Conservation (phyloP, 2,329 filamentous ascomycete species). For the Pseudogymnoascus sp. region DNA sequence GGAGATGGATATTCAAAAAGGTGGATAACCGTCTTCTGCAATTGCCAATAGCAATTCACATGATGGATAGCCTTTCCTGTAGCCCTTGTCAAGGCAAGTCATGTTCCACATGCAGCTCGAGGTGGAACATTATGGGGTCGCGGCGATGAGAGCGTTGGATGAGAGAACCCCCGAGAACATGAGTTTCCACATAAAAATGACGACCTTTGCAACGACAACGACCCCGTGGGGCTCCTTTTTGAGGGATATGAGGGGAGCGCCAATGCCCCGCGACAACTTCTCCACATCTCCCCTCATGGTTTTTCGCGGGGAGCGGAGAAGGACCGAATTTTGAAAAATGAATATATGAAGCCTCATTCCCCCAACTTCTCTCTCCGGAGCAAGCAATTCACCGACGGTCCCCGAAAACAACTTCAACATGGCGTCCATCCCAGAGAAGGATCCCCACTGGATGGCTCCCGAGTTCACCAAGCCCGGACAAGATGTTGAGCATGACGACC, state of each 20-base stretch:
- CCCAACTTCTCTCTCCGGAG: neutral
- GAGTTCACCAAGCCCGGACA: slow-evolving; percentile 4
- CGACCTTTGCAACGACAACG: neutral
- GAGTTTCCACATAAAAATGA: neutral
- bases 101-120: neutral
- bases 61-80: neutral
- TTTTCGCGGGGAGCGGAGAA: neutral
- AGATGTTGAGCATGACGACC: neutral
- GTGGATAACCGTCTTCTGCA: neutral
- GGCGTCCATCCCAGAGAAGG: neutral
- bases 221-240: neutral
- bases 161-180: neutral
- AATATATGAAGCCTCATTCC: neutral
- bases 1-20: neutral
- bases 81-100: neutral
- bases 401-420: neutral
- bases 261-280: neutral
- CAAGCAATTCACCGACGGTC: neutral
- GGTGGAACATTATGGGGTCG: neutral
- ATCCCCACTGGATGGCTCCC: slow-evolving; percentile 4
- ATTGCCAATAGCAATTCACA: neutral
- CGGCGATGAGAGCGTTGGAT: neutral
- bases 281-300: neutral
- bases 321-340: neutral
- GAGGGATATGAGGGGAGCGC: neutral